Evolutionary conservation across 139 green algal species (phyloP), one percentile per base, ranked within the genome.

Genomic region (Tetraselmis chui): DNA sequence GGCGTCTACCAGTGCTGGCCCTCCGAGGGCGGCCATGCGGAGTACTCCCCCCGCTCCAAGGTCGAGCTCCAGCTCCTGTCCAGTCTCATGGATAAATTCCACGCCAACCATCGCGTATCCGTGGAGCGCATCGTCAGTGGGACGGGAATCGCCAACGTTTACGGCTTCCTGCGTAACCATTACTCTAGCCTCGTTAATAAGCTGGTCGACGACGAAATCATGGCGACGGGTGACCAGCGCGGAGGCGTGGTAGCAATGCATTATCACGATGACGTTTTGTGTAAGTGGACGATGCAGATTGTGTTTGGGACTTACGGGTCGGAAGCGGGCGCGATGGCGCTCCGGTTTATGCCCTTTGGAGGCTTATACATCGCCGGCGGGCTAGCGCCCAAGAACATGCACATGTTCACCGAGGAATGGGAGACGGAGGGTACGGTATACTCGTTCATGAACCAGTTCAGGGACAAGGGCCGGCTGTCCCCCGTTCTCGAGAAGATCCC

Each of bases 101-200:
- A 75, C 26, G 5, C 5, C 24, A 59, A 29, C 31, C 77, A 81
- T 23, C 77, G 77, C 24, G 31, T 81, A 18, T 59, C 28, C 11
- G 79, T 45, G 31, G 79, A 82, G 79, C 79, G 79, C 58, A 82
- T 82, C 79, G 79, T 82, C 26, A 76, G 31, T 23, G 79, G 79
- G 25, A 75, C 24, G 11, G 79, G 79, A 22, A 82, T 82, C 79
- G 28, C 28, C 45, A 59, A 58, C 45, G 79, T 82, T 26, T 82
- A 82, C 79, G 79, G 58, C 28, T 82, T 82, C 58, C 25, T 82
- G 45, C 26, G 58, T 2, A 77, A 28, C 30, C 32, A 29, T 2
- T 82, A 30, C 45, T 31, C 79, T 0, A 18, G 26, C 2, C 24
- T 75, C 31, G 58, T 77, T 30, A 27, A 76, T 26, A 59, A 75